Base-by-base conservation (phyloP, 495 filamentous ascomycete species). In the Talaromyces stipitatus region DNA sequence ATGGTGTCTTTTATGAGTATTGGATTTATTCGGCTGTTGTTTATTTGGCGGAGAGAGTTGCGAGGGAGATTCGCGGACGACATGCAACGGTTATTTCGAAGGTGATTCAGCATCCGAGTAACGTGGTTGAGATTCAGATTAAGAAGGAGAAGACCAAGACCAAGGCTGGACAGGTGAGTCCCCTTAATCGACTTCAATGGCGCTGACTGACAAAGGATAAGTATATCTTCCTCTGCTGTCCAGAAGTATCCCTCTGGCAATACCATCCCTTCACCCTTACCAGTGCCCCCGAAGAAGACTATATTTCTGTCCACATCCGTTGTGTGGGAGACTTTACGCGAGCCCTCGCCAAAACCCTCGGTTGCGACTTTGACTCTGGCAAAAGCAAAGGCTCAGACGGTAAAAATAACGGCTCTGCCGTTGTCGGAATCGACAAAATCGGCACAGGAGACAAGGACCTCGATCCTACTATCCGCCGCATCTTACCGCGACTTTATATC, bases 211-310 rank as follows among this genome's bases (percentile, higher is more conserved):
- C 16, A 10, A 12, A 32, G 27, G 33, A 33, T 7, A 7, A 77
- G 78, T 90, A 89, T 69, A 89, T 91, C 55, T 88, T 89, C 72
- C 77, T 91, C 50, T 90, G 86, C 76, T 91, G 88, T 66, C 88
- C 88, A 1, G 85, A 88, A 58, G 84, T 90, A 27, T 89, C 87
- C 1, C 70, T 91, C 43, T 90, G 83, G 84, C 87, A 90, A 69
- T 88, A 89, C 61, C 86, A 89, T 62, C 86, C 87, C 10, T 90
- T 91, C 72, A 88, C 87, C 12, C 74, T 91, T 32, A 91, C 88
- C 14, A 88, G 84, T 56, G 88, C 88, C 18, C 86, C 87, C 7
- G 87, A 91, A 70, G 87, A 91, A 68, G 85, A 91, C 62, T 90
- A 89, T 65, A 88, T 90, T 55, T 89, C 87, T 16, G 83, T 91